Conservation (phyloP, 2,329 filamentous ascomycete genomes). For the Sodiomyces alkalinus region DNA sequence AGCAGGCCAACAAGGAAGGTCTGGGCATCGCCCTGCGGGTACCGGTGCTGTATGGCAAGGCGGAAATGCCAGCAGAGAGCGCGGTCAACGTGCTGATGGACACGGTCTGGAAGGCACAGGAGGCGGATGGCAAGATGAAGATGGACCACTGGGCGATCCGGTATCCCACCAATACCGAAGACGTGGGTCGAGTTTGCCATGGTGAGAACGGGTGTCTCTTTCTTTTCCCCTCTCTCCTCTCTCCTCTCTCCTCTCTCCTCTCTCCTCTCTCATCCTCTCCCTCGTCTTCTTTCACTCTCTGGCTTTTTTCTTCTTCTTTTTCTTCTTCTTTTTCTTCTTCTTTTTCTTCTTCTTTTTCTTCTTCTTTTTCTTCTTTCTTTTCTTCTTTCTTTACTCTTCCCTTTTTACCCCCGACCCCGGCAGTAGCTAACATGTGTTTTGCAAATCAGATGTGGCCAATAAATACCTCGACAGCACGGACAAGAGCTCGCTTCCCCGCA, state of each 20-base stretch:
- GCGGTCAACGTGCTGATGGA: conserved; percentile 74
- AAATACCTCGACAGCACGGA: conserved; percentile 45
- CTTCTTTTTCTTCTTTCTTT: too few relatives aligned
- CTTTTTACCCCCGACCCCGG: too few relatives aligned
- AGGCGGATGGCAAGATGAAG: conserved; percentile 42
- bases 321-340: neutral
- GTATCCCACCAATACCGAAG: conserved; percentile 81
- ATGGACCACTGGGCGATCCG: conserved; percentile 81
- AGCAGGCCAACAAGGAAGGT: conserved; percentile 30
- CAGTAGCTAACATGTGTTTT: too few relatives aligned
- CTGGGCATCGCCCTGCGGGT: conserved; percentile 60
- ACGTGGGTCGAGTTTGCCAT: conserved; percentile 64
- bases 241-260: conserved; percentile 3
- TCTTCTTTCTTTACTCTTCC: too few relatives aligned
- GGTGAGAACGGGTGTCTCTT: conserved; percentile 34
- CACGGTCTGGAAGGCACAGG: conserved; percentile 57
- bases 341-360: too few relatives aligned
- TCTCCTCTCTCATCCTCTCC: too few relatives aligned
- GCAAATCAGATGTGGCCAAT: conserved; percentile 55
- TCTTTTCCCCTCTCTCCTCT: conserved; percentile 11
- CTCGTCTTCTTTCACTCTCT: too few relatives aligned
- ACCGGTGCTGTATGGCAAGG: conserved; percentile 72
- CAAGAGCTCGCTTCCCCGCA: conserved; percentile 41
- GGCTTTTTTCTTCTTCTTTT: conserved; percentile 5
- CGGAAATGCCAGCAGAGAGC: conserved; percentile 55